phyloP scores from a whole-genome alignment of 176 grass and related monocot genomes.

The Neostapfia colusana region DNA sequence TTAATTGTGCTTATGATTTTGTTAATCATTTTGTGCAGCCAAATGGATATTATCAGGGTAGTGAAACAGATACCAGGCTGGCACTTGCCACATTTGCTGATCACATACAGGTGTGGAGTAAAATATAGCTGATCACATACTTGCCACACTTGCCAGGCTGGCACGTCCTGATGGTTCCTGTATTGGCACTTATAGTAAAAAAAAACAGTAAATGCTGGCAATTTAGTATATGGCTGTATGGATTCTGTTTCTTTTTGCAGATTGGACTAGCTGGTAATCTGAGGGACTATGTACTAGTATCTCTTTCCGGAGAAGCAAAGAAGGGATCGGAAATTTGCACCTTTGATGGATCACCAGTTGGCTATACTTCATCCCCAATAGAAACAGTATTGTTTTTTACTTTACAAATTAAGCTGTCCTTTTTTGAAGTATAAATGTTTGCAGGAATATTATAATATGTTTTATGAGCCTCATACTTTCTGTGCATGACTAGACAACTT shows the following conservation, averaged over 20 bases:
- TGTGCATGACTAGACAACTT: neutral
- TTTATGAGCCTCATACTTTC: slow-evolving; percentile 18
- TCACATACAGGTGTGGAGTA: slow-evolving; percentile 66
- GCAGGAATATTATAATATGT: neutral
- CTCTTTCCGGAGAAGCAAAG: slow-evolving; percentile 60
- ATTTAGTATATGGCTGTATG: neutral
- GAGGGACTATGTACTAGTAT: slow-evolving; percentile 63
- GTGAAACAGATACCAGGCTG: slow-evolving; percentile 57
- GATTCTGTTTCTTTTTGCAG: slow-evolving; percentile 42
- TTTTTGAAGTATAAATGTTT: neutral
- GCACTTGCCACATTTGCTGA: slow-evolving; percentile 66
- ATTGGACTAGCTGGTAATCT: slow-evolving; percentile 90
- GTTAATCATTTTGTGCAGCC: slow-evolving; percentile 56
- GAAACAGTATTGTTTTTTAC: slow-evolving; percentile 59
- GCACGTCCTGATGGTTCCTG: too few relatives aligned
- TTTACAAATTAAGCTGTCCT: neutral
- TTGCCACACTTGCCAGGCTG: too few relatives aligned
- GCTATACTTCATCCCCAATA: slow-evolving; percentile 64
- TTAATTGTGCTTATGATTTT: slow-evolving; percentile 13
- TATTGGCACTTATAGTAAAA: neutral
- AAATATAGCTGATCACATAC: too few relatives aligned
- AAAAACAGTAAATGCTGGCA: neutral
- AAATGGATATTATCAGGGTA: slow-evolving; percentile 88
- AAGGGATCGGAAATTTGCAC: slow-evolving; percentile 86
- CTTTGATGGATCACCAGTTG: slow-evolving; percentile 72